phyloP scores from a whole-genome alignment of 225 moss, liverwort and hornwort species.

The Bryum argenteum region DNA sequence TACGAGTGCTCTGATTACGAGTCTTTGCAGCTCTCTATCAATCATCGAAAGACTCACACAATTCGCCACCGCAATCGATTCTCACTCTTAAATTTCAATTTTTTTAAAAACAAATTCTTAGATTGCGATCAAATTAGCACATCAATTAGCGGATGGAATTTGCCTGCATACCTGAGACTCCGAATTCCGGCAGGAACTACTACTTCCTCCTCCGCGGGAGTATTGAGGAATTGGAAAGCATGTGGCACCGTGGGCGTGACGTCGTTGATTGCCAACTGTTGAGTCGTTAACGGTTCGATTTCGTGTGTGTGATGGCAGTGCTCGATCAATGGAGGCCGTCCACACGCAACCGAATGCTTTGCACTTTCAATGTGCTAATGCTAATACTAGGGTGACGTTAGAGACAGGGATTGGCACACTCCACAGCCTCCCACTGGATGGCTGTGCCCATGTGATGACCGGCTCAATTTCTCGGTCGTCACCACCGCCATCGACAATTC shows the following conservation, averaged over 20 bases:
- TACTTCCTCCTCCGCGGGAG: no score
- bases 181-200: neutral
- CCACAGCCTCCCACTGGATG: conserved; percentile 23
- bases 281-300: conserved; percentile 15
- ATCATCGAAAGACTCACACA: no score
- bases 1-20: no score
- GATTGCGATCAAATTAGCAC: no score
- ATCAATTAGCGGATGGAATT: no score
- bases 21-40: no score
- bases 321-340: conserved; percentile 28
- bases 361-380: neutral
- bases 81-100: no score
- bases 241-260: neutral
- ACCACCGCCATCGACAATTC: no score
- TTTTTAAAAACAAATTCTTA: no score
- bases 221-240: no score
- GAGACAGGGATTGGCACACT: conserved; percentile 19
- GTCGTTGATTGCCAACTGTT: conserved; percentile 17
- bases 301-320: conserved; percentile 3
- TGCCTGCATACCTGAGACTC: neutral
- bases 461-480: no score
- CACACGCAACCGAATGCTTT: conserved; percentile 17
- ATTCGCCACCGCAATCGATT: no score
- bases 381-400: conserved; percentile 15
- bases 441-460: conserved; percentile 8